These are phyloP conservation scores for Hygrocybe punicea DNA, from an alignment of 768 basidiomycete species.

Conservation along the genomic window DNA sequence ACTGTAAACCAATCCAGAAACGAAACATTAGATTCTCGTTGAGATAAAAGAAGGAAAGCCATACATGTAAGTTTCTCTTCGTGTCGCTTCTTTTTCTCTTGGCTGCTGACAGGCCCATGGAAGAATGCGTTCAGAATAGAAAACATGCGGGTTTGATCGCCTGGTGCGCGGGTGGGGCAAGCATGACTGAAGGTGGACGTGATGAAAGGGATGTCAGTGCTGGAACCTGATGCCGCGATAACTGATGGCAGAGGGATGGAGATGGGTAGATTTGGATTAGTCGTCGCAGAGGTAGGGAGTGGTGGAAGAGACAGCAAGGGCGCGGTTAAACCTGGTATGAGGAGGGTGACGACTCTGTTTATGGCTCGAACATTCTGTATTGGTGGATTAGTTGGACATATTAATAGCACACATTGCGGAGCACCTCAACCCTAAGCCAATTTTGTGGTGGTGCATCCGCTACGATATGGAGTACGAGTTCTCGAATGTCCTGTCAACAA, in stretches of 20 bases:
- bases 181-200: constrained; percentile 86
- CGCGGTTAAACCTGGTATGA: constrained; percentile 84
- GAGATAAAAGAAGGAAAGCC: constrained; percentile 11
- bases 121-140: constrained; percentile 82
- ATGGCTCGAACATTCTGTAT: constrained; percentile 68
- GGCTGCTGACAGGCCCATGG: constrained; percentile 70
- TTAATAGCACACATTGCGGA: constrained; percentile 16
- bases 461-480: constrained; percentile 76
- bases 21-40: background rate
- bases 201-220: constrained; percentile 66
- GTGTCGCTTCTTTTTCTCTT: constrained; percentile 72
- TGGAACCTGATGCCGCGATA: constrained; percentile 30
- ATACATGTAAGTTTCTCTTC: constrained; percentile 39
- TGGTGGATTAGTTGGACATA: constrained; percentile 4
- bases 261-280: constrained; percentile 47
- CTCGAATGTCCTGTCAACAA: constrained; percentile 73
- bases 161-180: constrained; percentile 89
- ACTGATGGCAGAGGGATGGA: constrained; percentile 35
- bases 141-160: constrained; percentile 81
- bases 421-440: constrained; percentile 83
- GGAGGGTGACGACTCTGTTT: constrained; percentile 71
- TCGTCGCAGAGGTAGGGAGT: constrained; percentile 62
- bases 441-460: constrained; percentile 81
- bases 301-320: constrained; percentile 70
- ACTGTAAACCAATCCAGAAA: constrained; percentile 27